Evolutionary conservation across 1,284 basidiomycete genomes (phyloP).

Genomic region (Ustilago curta): DNA sequence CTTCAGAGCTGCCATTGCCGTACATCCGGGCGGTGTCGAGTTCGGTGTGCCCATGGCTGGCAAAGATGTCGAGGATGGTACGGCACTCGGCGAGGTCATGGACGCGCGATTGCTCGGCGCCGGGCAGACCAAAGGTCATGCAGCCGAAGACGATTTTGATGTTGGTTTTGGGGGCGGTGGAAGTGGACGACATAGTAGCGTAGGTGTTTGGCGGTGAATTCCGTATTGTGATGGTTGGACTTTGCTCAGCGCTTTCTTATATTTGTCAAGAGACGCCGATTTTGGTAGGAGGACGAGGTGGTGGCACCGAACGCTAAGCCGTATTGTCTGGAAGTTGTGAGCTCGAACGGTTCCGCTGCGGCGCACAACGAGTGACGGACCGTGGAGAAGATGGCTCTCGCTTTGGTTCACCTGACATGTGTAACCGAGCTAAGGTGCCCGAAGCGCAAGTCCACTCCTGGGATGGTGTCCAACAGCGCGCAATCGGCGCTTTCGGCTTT

Average conservation of each 20-base stretch:
- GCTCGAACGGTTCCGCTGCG: background rate
- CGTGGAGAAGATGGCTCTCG: background rate
- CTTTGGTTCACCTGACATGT: background rate
- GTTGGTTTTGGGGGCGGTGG: constrained; percentile 71
- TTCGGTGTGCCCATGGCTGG: constrained; percentile 75
- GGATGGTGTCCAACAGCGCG: constrained; percentile 1
- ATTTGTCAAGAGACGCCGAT: background rate
- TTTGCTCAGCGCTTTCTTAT: background rate
- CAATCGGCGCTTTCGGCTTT: constrained; percentile 12
- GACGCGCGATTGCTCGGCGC: constrained; percentile 73
- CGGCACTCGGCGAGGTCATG: constrained; percentile 73
- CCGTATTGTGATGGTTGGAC: too few species aligned
- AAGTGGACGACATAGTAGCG: constrained; percentile 21
- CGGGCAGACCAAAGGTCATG: constrained; percentile 71
- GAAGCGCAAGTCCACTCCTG: too few species aligned
- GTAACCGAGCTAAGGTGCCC: too few species aligned
- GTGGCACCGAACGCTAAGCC: constrained; percentile 1
- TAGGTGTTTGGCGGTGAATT: too few species aligned
- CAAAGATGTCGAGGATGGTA: constrained; percentile 75
- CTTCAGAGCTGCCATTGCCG: constrained; percentile 47
- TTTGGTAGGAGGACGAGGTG: background rate
- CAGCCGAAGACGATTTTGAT: constrained; percentile 70
- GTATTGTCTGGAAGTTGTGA: background rate
- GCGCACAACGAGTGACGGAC: background rate
- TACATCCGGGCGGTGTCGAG: constrained; percentile 75